A percentile compares a stretch with the other conserved stretches of the same genome.
phyloP scores from a whole-genome alignment of 139 green algal species.

The Chlamydomonas applanata region DNA sequence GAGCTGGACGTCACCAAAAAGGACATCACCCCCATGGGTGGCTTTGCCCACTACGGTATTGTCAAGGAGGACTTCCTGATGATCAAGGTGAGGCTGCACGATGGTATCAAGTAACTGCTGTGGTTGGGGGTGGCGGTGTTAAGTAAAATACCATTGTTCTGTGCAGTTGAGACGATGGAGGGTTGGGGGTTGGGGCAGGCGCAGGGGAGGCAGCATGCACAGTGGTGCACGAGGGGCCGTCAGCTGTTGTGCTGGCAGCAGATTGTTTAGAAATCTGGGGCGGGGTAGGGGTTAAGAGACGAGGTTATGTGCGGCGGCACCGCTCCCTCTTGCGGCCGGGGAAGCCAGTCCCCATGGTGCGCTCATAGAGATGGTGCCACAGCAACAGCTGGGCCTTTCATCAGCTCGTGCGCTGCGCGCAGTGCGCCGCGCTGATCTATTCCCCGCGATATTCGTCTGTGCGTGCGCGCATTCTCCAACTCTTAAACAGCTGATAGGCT shows the following conservation, averaged over 20 bases:
- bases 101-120: neutral
- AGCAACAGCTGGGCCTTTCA: slow-evolving; percentile 24
- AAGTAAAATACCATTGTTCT: too few relatives aligned
- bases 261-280: too few relatives aligned
- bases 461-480: too few relatives aligned
- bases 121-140: neutral
- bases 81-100: slow-evolving; percentile 80
- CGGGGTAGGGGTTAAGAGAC: too few relatives aligned
- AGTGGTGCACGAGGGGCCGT: too few relatives aligned
- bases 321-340: slow-evolving; percentile 29
- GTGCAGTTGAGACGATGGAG: neutral
- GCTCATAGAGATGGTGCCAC: slow-evolving; percentile 22
- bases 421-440: slow-evolving; percentile 30
- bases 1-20: slow-evolving; percentile 96
- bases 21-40: slow-evolving; percentile 98
- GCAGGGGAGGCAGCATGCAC: too few relatives aligned
- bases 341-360: slow-evolving; percentile 6
- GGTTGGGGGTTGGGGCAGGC: neutral
- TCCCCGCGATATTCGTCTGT: slow-evolving; percentile 14
- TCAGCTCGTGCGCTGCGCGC: neutral
- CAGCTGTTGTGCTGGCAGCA: too few relatives aligned
- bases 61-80: slow-evolving; percentile 98
- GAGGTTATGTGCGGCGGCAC: too few relatives aligned
- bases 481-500: too few relatives aligned
- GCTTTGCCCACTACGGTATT: slow-evolving; percentile 97